A percentile compares a stretch with the other conserved stretches of the same genome.
These are phyloP conservation scores for Populus nigra DNA, from an alignment of 345 rosid species.

Conservation along the genomic window DNA sequence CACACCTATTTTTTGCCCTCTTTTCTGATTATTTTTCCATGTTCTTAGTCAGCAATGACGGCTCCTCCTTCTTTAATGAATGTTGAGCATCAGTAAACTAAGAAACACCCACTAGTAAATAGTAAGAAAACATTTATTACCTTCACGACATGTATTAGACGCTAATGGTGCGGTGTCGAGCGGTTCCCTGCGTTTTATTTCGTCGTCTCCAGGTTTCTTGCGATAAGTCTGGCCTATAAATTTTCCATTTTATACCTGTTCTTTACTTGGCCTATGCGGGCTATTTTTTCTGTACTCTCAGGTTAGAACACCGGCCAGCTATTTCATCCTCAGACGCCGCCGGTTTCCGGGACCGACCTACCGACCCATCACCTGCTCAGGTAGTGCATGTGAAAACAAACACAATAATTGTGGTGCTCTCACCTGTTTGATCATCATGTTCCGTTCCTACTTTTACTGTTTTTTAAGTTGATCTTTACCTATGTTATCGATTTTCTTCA, in stretches of 20 bases:
- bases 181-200: background rate
- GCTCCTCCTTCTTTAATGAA: background rate
- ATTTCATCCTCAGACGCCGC: background rate
- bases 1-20: too few relatives aligned
- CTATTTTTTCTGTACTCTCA: background rate
- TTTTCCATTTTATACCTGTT: too few relatives aligned
- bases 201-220: background rate
- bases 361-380: background rate
- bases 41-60: background rate
- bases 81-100: too few relatives aligned
- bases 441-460: background rate
- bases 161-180: too few relatives aligned
- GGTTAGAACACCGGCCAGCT: background rate
- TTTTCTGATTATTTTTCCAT: too few relatives aligned
- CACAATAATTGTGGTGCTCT: background rate
- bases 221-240: background rate
- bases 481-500: background rate
- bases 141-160: too few relatives aligned
- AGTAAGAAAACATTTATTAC: too few relatives aligned
- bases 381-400: background rate
- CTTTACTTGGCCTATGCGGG: too few relatives aligned
- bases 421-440: background rate
- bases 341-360: background rate
- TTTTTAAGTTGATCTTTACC: background rate
- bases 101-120: background rate